Evolutionary conservation across 148 eudicot genomes (phyloP).

Genomic region (Rhododendron simsii): DNA sequence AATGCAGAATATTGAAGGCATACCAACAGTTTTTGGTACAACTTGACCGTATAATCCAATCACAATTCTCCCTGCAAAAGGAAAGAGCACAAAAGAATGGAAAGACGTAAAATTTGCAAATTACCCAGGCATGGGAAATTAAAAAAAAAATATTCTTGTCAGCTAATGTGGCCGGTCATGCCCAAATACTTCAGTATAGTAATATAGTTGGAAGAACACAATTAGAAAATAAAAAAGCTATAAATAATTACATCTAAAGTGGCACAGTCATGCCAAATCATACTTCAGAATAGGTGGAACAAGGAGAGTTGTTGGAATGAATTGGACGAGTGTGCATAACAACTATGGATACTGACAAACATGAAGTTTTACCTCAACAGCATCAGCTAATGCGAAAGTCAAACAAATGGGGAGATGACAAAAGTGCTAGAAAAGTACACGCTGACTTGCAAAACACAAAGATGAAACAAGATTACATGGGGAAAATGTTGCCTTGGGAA

Average conservation of each 20-base stretch:
- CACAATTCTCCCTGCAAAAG: conserved; percentile 77
- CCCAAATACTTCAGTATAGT: background rate
- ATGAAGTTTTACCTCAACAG: background rate
- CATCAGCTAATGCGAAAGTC: background rate
- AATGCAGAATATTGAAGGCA: background rate
- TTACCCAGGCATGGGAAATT: no score
- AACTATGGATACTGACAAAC: background rate
- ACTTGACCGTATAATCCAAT: conserved; percentile 85
- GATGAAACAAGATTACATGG: background rate
- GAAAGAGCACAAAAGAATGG: background rate
- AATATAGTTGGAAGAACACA: background rate
- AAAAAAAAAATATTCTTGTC: background rate
- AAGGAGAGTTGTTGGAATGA: background rate
- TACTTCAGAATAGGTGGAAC: background rate
- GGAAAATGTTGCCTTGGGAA: background rate
- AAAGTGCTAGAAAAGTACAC: background rate
- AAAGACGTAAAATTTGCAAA: background rate
- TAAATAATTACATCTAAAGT: background rate
- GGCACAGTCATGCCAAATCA: background rate
- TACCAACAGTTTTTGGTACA: conserved; percentile 89
- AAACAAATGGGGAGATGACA: background rate
- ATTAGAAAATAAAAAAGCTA: background rate
- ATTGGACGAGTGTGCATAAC: background rate
- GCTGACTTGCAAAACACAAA: background rate
- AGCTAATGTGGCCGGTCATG: background rate